These are phyloP conservation scores for Adiantum capillusveneris DNA, from an alignment of 75 land plant genomes.

Conservation along the genomic window DNA sequence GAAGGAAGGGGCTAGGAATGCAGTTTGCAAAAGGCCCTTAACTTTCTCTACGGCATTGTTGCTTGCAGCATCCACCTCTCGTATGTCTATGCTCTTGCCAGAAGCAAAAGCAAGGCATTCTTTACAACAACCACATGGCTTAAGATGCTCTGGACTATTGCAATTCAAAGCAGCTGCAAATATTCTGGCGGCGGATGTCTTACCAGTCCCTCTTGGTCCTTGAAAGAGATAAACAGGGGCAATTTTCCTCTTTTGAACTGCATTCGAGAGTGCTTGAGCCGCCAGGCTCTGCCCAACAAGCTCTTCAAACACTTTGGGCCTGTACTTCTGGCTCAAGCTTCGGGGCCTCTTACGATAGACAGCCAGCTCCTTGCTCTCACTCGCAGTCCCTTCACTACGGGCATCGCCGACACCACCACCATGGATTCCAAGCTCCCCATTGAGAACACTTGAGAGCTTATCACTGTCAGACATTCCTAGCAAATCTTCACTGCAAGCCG, in stretches of 20 bases:
- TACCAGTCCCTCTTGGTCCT: conserved; percentile 34
- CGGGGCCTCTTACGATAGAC: conserved; percentile 26
- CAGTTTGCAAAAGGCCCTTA: conserved; percentile 20
- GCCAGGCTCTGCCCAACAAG: conserved; percentile 48
- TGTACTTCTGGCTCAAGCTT: conserved; percentile 29
- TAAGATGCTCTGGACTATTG: conserved; percentile 1
- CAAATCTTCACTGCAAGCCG: no score
- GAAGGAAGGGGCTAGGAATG: conserved; percentile 17
- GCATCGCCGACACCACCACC: no score
- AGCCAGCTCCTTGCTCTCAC: background rate
- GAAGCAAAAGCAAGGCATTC: conserved; percentile 37
- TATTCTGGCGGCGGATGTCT: conserved; percentile 27
- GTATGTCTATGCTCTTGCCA: conserved; percentile 37
- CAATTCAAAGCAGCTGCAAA: conserved; percentile 28
- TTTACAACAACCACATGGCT: conserved; percentile 58
- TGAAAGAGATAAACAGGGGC: conserved; percentile 31
- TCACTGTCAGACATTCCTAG: no score
- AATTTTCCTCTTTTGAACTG: conserved; percentile 18
- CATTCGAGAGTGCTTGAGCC: conserved; percentile 19
- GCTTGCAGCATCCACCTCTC: conserved; percentile 56
- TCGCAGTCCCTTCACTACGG: no score
- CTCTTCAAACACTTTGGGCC: conserved; percentile 22
- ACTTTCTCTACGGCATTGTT: conserved; percentile 27
- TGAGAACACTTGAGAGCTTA: no score
- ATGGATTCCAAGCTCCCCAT: no score